phyloP scores from a whole-genome alignment of 2,329 filamentous ascomycete species.

The Fusarium continuum region DNA sequence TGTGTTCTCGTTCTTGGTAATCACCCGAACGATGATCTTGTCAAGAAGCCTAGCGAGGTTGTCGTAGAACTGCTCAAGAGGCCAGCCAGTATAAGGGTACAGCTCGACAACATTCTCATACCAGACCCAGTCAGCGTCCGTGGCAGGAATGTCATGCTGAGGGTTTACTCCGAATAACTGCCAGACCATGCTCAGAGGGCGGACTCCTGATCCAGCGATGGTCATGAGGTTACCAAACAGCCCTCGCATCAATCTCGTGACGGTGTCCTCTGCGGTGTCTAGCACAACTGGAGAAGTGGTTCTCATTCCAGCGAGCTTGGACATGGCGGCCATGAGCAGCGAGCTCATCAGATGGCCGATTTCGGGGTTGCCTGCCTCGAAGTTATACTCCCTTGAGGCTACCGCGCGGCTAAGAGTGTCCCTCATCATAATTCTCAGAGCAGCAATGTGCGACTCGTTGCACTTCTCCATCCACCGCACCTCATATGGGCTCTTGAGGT shows the following conservation, averaged over 20 bases:
- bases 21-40: conserved; percentile 8
- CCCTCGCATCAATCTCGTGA: conserved; percentile 7
- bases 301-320: conserved; percentile 3
- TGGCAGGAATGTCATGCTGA: conserved; percentile 1
- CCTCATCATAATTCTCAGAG: conserved; percentile 10
- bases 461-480: conserved; percentile 26
- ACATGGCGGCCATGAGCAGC: conserved; percentile 15
- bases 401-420: conserved; percentile 4
- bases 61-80: conserved; percentile 1
- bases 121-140: not conserved
- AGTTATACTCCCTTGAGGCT: not conserved
- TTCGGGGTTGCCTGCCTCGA: not conserved
- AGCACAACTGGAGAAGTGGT: conserved; percentile 1
- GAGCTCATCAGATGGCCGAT: conserved; percentile 20
- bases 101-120: conserved; percentile 18
- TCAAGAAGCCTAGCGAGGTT: conserved; percentile 11
- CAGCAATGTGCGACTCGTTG: conserved; percentile 9
- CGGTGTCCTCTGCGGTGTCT: conserved; percentile 5
- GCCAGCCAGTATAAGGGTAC: conserved; percentile 18
- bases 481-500: conserved; percentile 7
- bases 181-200: conserved; percentile 24
- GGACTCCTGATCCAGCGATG: not conserved
- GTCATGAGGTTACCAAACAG: conserved; percentile 17
- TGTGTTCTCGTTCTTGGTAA: conserved; percentile 6
- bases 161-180: not conserved